Evolutionary conservation across 192 early-diverging fungal species (phyloP).

Genomic region (Rhizophagus sp.): DNA sequence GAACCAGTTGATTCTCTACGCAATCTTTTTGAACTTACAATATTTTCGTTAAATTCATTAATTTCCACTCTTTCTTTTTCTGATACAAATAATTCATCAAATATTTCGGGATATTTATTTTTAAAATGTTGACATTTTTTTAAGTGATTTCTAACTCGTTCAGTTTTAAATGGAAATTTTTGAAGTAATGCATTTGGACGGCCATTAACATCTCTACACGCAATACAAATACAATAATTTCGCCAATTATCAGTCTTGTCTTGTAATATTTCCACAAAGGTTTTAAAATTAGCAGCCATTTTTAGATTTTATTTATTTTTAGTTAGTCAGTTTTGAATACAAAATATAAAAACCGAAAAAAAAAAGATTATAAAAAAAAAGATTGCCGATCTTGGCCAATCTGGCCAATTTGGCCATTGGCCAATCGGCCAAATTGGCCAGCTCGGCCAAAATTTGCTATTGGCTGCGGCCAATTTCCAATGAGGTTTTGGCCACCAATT

Average conservation of each 20-base stretch:
- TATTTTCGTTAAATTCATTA: no score
- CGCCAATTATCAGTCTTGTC: not conserved
- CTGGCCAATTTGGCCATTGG: no score
- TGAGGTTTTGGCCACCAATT: no score
- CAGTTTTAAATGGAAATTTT: not conserved
- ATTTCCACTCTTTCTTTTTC: not conserved
- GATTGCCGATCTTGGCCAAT: no score
- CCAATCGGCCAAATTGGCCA: no score
- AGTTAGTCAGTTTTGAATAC: no score
- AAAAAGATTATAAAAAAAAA: no score
- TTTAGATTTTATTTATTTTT: not conserved
- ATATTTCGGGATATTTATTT: not conserved
- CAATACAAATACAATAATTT: constrained; percentile 1
- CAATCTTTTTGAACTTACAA: not conserved
- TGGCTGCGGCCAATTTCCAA: no score
- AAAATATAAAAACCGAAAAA: no score
- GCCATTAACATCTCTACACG: not conserved
- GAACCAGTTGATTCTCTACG: constrained; percentile 1
- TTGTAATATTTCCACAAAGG: not conserved
- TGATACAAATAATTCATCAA: not conserved
- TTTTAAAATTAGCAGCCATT: not conserved
- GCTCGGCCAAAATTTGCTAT: no score
- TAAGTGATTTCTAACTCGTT: not conserved
- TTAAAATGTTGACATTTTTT: not conserved
- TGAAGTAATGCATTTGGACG: not conserved